phyloP scores from a whole-genome alignment of 192 early-diverging fungal genomes.

The Jimgerdemannia flammicorona region DNA sequence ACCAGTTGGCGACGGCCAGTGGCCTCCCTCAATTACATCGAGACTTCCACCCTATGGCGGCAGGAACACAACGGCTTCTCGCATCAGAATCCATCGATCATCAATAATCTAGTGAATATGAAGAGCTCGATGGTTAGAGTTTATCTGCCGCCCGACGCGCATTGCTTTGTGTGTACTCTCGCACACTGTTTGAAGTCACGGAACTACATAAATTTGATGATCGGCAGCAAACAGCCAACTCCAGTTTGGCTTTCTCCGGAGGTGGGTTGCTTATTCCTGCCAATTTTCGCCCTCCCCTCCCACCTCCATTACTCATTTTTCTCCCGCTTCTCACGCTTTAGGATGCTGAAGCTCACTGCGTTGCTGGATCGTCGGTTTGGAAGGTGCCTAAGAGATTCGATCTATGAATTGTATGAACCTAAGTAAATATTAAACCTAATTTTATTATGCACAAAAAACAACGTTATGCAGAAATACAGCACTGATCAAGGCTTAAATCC shows the following conservation, averaged over 20 bases:
- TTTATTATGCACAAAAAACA: too few relatives aligned
- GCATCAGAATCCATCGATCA: constrained; percentile 40
- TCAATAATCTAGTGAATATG: constrained; percentile 37
- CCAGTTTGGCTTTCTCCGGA: constrained; percentile 31
- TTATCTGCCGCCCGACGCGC: constrained; percentile 39
- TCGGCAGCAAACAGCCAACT: constrained; percentile 37
- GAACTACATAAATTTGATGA: constrained; percentile 41
- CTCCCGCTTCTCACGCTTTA: neutral
- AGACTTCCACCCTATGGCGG: constrained; percentile 37
- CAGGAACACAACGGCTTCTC: constrained; percentile 49
- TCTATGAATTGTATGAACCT: too few relatives aligned
- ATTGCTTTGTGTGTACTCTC: constrained; percentile 30
- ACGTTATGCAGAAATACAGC: constrained; percentile 2
- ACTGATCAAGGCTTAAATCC: constrained; percentile 30
- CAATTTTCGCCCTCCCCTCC: neutral
- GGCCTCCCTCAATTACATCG: constrained; percentile 38
- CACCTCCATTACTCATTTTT: neutral
- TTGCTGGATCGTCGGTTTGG: constrained; percentile 39
- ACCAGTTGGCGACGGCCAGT: constrained; percentile 31
- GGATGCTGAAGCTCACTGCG: constrained; percentile 35
- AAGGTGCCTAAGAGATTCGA: neutral
- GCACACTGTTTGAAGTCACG: constrained; percentile 33
- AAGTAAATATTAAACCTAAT: too few relatives aligned
- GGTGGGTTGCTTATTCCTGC: neutral
- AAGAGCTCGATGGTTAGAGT: constrained; percentile 33